A percentile compares a stretch with the other conserved stretches of the same genome.
Evolutionary conservation across 352 stramenopile species (phyloP).

Genomic region (Globisporangium apiculatum): DNA sequence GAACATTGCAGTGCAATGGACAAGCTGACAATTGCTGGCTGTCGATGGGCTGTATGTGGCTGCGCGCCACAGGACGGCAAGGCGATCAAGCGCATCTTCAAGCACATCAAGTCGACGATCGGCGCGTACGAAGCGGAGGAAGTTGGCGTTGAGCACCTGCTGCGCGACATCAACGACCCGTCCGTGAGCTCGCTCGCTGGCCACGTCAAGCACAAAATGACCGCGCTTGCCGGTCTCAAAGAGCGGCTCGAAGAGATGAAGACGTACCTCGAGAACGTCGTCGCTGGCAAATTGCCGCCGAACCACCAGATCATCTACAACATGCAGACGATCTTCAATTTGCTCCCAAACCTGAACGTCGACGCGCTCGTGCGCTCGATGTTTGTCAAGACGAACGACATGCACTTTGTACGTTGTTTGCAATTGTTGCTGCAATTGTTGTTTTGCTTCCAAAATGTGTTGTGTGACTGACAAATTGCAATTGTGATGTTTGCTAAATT

Average conservation of each 20-base stretch:
- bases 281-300: slow-evolving; percentile 59
- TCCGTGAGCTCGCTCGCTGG: slow-evolving; percentile 96
- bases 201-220: slow-evolving; percentile 98
- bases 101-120: slow-evolving; percentile 95
- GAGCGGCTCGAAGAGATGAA: slow-evolving; percentile 97
- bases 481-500: not conserved
- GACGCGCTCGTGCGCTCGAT: slow-evolving; percentile 95
- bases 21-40: too few relatives aligned
- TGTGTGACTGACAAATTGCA: not conserved
- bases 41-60: not conserved
- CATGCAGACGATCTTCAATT: slow-evolving; percentile 99
- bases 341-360: slow-evolving; percentile 98
- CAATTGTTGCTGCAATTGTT: too few relatives aligned
- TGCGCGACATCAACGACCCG: slow-evolving; percentile 99
- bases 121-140: slow-evolving; percentile 94
- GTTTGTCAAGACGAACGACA: slow-evolving; percentile 99
- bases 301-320: slow-evolving; percentile 98
- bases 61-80: slow-evolving; percentile 65
- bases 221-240: slow-evolving; percentile 90
- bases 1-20: too few relatives aligned
- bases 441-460: not conserved
- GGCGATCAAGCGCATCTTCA: slow-evolving; percentile 96
- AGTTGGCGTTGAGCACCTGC: slow-evolving; percentile 97
- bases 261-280: slow-evolving; percentile 94
- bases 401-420: slow-evolving; percentile 91